Conservation (phyloP, 2,329 filamentous ascomycete species). For the Alternaria panax region DNA sequence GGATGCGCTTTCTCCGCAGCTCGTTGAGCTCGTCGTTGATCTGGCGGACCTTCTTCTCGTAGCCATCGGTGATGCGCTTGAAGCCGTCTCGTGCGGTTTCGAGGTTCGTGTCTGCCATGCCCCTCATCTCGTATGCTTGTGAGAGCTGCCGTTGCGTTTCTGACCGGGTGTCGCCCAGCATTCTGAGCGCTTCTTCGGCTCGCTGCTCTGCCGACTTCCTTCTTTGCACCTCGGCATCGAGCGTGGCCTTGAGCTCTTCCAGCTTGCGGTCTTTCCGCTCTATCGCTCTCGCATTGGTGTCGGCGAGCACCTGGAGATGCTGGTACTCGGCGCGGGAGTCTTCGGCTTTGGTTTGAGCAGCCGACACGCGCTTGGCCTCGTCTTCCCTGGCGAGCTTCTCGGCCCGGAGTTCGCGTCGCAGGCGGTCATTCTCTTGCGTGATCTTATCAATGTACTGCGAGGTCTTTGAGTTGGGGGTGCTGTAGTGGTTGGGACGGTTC, state of each 20-base stretch:
- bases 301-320: slow-evolving; percentile 71
- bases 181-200: slow-evolving; percentile 67
- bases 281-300: slow-evolving; percentile 74
- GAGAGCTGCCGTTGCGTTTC: slow-evolving; percentile 70
- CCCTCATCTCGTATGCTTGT: slow-evolving; percentile 56
- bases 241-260: slow-evolving; percentile 68
- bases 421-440: slow-evolving; percentile 79
- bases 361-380: slow-evolving; percentile 70
- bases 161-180: slow-evolving; percentile 68
- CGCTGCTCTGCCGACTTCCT: slow-evolving; percentile 66
- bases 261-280: slow-evolving; percentile 78
- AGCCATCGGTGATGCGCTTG: slow-evolving; percentile 67
- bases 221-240: slow-evolving; percentile 70
- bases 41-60: slow-evolving; percentile 56
- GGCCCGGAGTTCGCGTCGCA: slow-evolving; percentile 69
- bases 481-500: slow-evolving; percentile 40
- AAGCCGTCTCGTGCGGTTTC: slow-evolving; percentile 74
- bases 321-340: slow-evolving; percentile 73
- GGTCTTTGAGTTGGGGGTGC: slow-evolving; percentile 45
- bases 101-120: slow-evolving; percentile 66
- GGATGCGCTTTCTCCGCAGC: slow-evolving; percentile 37
- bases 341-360: slow-evolving; percentile 76
- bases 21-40: slow-evolving; percentile 58
- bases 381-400: slow-evolving; percentile 66
- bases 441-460: slow-evolving; percentile 72